Evolutionary conservation across 768 basidiomycete genomes (phyloP).

Genomic region (Suillus weaverae): DNA sequence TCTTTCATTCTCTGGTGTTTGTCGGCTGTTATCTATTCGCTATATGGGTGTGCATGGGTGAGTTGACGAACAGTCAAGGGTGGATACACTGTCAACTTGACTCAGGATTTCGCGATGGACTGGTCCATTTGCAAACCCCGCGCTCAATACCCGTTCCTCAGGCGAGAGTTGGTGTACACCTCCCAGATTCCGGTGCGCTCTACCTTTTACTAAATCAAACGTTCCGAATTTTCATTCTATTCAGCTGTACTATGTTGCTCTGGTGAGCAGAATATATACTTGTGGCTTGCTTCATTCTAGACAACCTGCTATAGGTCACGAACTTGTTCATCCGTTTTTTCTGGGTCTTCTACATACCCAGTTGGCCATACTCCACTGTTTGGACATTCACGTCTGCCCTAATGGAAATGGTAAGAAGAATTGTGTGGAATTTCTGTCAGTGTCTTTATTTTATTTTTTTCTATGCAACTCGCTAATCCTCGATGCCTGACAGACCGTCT

Average conservation of each 20-base stretch:
- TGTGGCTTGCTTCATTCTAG: not conserved
- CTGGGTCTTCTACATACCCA: conserved; percentile 80
- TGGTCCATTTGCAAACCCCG: conserved; percentile 79
- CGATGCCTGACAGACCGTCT: conserved; percentile 54
- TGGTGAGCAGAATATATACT: conserved; percentile 44
- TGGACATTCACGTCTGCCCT: conserved; percentile 68
- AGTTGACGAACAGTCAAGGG: conserved; percentile 19
- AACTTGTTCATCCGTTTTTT: conserved; percentile 78
- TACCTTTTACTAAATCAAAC: not conserved
- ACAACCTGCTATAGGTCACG: conserved; percentile 46
- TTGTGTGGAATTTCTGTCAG: conserved; percentile 93
- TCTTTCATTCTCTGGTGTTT: conserved; percentile 72
- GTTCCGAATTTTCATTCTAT: not conserved
- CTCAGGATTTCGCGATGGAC: conserved; percentile 84
- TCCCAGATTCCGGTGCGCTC: conserved; percentile 55
- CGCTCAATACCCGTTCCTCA: conserved; percentile 58
- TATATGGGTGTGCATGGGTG: conserved; percentile 83
- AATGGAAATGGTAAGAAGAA: conserved; percentile 76
- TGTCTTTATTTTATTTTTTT: conserved; percentile 7
- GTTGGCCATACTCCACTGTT: conserved; percentile 46
- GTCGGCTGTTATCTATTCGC: conserved; percentile 57
- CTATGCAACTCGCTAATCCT: not conserved
- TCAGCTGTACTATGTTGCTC: conserved; percentile 77
- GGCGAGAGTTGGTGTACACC: conserved; percentile 74
- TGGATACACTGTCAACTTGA: conserved; percentile 2